These are phyloP conservation scores for Talaromyces sp. DNA, from an alignment of 2,329 filamentous ascomycete genomes.

Conservation along the genomic window DNA sequence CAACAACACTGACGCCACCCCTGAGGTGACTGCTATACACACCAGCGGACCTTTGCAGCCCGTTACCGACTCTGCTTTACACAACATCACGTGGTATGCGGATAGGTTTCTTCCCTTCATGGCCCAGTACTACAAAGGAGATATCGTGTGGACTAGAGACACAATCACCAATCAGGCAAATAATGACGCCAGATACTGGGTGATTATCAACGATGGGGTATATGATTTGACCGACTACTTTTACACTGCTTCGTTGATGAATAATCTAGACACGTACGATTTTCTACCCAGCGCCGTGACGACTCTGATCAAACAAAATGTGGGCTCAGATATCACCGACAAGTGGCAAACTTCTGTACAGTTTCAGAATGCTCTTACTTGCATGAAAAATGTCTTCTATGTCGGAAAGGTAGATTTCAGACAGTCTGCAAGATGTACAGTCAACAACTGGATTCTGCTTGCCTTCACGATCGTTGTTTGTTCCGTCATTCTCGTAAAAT, in stretches of 20 bases:
- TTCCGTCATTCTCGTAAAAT: slow-evolving; percentile 77
- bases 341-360: slow-evolving; percentile 55
- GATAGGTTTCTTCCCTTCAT: slow-evolving; percentile 72
- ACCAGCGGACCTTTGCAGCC: slow-evolving; percentile 62
- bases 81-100: slow-evolving; percentile 71
- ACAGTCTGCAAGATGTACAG: slow-evolving; percentile 68
- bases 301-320: slow-evolving; percentile 67
- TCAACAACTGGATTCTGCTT: slow-evolving; percentile 87
- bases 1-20: slow-evolving; percentile 62
- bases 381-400: slow-evolving; percentile 80
- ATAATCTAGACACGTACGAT: slow-evolving; percentile 56
- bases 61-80: slow-evolving; percentile 57
- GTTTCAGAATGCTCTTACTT: slow-evolving; percentile 68
- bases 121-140: slow-evolving; percentile 80
- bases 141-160: slow-evolving; percentile 67
- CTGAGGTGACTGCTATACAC: slow-evolving; percentile 60
- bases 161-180: slow-evolving; percentile 64
- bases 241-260: slow-evolving; percentile 62
- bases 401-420: slow-evolving; percentile 84
- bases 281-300: slow-evolving; percentile 71
- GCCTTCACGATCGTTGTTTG: slow-evolving; percentile 83
- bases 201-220: slow-evolving; percentile 69
- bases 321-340: slow-evolving; percentile 73
- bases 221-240: slow-evolving; percentile 95
- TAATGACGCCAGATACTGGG: slow-evolving; percentile 70